A percentile compares a stretch with the other conserved stretches of the same genome.
Conservation (phyloP, 1,284 basidiomycete species). For the Chalciporus piperatoides region DNA sequence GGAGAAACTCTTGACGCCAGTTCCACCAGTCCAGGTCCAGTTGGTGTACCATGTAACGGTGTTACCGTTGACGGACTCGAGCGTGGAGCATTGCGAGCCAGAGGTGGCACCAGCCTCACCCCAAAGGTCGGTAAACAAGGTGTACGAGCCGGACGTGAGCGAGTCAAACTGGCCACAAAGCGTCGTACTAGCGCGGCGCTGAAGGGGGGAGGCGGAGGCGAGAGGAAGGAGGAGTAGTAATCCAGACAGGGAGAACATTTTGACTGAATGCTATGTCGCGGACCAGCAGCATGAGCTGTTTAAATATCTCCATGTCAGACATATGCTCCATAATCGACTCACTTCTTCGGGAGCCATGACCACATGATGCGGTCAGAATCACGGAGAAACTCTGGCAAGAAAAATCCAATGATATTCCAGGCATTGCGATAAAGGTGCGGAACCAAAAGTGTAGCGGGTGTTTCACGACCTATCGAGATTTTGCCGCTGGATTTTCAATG, state of each 20-base stretch:
- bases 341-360: neutral
- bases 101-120: conserved; percentile 43
- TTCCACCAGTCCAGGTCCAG: conserved; percentile 54
- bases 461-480: neutral
- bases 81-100: conserved; percentile 54
- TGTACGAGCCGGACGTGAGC: conserved; percentile 44
- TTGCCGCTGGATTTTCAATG: neutral
- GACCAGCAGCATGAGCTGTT: neutral
- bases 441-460: neutral
- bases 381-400: neutral
- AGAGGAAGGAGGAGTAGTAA: conserved; percentile 23
- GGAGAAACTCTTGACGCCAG: conserved; percentile 57
- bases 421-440: neutral
- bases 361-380: neutral
- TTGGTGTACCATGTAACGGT: conserved; percentile 51
- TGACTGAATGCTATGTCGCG: neutral
- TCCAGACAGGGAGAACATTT: conserved; percentile 15
- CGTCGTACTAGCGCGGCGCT: conserved; percentile 10
- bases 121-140: conserved; percentile 52
- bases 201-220: conserved; percentile 17
- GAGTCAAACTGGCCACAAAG: conserved; percentile 52
- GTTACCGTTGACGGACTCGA: conserved; percentile 44
- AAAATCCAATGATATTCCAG: neutral
- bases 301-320: conserved; percentile 9
- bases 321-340: neutral